Percentiles rank a stretch among this genome's conserved stretches.
Evolutionary conservation across 164 flowering plant genomes (phyloP).

Genomic region (Warburgia ugandensis): DNA sequence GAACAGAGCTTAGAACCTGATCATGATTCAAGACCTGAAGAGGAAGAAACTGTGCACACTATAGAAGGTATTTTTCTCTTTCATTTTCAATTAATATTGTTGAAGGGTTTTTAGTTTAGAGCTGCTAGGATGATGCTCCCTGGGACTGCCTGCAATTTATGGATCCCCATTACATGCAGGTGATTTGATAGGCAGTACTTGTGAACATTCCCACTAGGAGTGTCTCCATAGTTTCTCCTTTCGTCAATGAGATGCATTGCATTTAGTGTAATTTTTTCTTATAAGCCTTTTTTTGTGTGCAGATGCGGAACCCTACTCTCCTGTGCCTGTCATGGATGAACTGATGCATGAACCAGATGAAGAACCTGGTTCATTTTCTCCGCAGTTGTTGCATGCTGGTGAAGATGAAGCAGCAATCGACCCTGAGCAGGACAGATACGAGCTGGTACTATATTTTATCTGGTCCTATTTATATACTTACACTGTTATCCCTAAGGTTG

Average conservation of each 20-base stretch:
- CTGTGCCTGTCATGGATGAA: conserved; percentile 37
- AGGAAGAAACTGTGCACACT: conserved; percentile 36
- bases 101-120: too few species aligned
- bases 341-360: conserved; percentile 46
- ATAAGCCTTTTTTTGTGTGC: conserved; percentile 7
- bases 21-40: conserved; percentile 22
- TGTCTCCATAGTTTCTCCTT: too few species aligned
- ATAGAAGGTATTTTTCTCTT: conserved; percentile 34
- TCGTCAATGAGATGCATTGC: neutral
- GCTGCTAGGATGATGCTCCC: too few species aligned
- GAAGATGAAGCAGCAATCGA: conserved; percentile 85
- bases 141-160: too few species aligned
- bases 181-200: too few species aligned
- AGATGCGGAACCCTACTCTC: conserved; percentile 49
- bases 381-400: conserved; percentile 71
- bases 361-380: conserved; percentile 92
- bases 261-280: neutral
- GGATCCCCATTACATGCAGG: too few species aligned
- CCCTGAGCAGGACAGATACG: conserved; percentile 81
- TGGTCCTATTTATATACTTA: too few species aligned
- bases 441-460: conserved; percentile 66
- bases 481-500: too few species aligned
- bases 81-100: neutral
- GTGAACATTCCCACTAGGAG: too few species aligned
- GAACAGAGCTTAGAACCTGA: conserved; percentile 34